Base-by-base conservation (phyloP, 257 asterid genomes). In the Eucommia ulmoides region DNA sequence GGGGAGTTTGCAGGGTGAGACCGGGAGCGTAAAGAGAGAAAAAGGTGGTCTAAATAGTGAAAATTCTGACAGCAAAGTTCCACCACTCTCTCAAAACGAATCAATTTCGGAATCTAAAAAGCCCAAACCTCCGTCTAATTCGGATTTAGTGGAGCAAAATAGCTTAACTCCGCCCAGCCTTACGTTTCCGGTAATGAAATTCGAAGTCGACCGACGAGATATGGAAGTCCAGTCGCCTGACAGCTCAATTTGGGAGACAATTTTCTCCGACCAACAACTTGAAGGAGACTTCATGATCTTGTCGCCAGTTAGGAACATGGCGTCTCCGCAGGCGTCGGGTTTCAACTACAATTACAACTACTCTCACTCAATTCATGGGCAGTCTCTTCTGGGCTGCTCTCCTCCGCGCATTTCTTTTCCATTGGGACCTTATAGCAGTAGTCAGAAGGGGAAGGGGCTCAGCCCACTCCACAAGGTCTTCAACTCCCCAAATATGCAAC, bases 201-300 rank as follows among this genome's bases (percentile, higher is more conserved):
- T 57, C 23, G 80, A 69, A 45, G 77, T 53, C 14, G 68, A 67
- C 3, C 57, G 55, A 2, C 83, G 68, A 1, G 29, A 46, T 24
- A 68, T 68, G 23, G n/a, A n/a, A n/a, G 58, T 64, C 50, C 87
- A 73, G 1, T 79, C 89, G 29, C 84, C 93, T 1, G 95, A 84
- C 15, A 73, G 69, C 10, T 74, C 82, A 11, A 20, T 74, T 8
- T 79, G 81, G 95, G 93, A 84, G 17, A 67, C 89, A 9, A 70
- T 76, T 42, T 74, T 84, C 22, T 56, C 87, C 0, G 95, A 84
- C 42, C 80, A 76, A 10, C 80, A 76, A 10, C 47, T 71, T 1
- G 93, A 81, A 15, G 72, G 65, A 1, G 95, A 84, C 24, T 82
- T 77, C 75, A 84, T 84, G 95, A 64, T 81, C 24, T 81, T 76